These are phyloP conservation scores for Stylonectria norvegica DNA, from an alignment of 2,329 filamentous ascomycete genomes.

Conservation along the genomic window DNA sequence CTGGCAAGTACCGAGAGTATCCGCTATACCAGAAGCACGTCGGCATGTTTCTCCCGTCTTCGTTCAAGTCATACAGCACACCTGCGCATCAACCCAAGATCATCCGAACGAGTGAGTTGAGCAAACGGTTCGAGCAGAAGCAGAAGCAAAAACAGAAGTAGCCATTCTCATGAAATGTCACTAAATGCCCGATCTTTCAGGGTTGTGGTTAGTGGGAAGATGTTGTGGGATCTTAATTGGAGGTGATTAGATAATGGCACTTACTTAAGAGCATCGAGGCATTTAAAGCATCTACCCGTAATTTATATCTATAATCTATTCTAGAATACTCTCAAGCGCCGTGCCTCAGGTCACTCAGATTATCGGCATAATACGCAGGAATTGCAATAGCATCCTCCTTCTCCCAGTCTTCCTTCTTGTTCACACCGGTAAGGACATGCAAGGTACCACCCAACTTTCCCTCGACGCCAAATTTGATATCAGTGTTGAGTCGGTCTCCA, in stretches of 20 bases:
- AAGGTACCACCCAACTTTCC: conserved; percentile 87
- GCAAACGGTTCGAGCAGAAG: conserved; percentile 43
- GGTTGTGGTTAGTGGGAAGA: background rate
- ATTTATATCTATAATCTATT: conserved; percentile 13
- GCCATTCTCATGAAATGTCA: too few species aligned
- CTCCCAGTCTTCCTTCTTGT: conserved; percentile 78
- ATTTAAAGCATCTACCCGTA: conserved; percentile 11
- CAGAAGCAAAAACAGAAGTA: conserved; percentile 34
- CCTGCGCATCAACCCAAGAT: conserved; percentile 41
- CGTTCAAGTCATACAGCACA: conserved; percentile 42
- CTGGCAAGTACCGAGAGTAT: conserved; percentile 86
- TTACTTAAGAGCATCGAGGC: background rate
- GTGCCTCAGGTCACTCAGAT: conserved; percentile 67
- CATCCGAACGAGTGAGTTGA: conserved; percentile 50
- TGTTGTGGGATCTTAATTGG: too few species aligned
- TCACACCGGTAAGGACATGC: conserved; percentile 86
- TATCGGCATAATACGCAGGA: conserved; percentile 81
- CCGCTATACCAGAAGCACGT: conserved; percentile 77
- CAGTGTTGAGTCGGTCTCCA: conserved; percentile 88
- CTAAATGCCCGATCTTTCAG: too few species aligned
- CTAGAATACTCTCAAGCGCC: conserved; percentile 20
- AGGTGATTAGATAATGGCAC: too few species aligned
- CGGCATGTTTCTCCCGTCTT: conserved; percentile 74
- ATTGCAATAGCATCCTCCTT: conserved; percentile 64
- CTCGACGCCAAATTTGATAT: conserved; percentile 93